Evolutionary conservation across 768 basidiomycete species (phyloP).

Genomic region (Cantharellus cinnabarinus): DNA sequence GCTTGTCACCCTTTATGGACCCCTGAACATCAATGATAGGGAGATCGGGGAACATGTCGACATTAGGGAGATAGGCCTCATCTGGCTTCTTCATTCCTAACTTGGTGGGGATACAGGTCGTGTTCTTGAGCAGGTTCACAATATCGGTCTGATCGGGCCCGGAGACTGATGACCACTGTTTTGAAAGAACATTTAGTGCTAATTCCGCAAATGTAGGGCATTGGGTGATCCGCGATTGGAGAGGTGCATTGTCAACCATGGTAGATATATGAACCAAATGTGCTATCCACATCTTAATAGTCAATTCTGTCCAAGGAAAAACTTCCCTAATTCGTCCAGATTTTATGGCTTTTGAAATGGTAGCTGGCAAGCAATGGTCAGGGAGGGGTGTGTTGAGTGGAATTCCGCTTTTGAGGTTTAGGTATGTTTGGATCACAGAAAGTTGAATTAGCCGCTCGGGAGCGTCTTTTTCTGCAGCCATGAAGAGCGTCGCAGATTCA

Average conservation of each 20-base stretch:
- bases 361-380: slow-evolving; percentile 43
- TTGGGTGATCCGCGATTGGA: slow-evolving; percentile 28
- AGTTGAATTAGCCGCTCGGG: slow-evolving; percentile 44
- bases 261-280: slow-evolving; percentile 31
- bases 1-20: slow-evolving; percentile 47
- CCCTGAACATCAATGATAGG: slow-evolving; percentile 59
- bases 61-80: slow-evolving; percentile 68
- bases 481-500: slow-evolving; percentile 48
- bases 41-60: slow-evolving; percentile 75
- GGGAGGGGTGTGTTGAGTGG: slow-evolving; percentile 62
- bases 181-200: slow-evolving; percentile 41
- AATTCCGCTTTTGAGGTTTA: slow-evolving; percentile 46
- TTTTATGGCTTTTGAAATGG: slow-evolving; percentile 39
- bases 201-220: slow-evolving; percentile 66
- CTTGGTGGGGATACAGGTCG: slow-evolving; percentile 51
- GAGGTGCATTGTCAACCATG: slow-evolving; percentile 21
- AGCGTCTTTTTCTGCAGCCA: slow-evolving; percentile 15
- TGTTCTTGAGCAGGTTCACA: slow-evolving; percentile 25
- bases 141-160: slow-evolving; percentile 28
- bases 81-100: slow-evolving; percentile 50
- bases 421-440: slow-evolving; percentile 44
- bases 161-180: slow-evolving; percentile 51
- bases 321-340: slow-evolving; percentile 26
- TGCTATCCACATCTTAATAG: slow-evolving; percentile 52
- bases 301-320: slow-evolving; percentile 67